phyloP scores from a whole-genome alignment of 2,329 filamentous ascomycete species.

The Salinomyces thailandicus region DNA sequence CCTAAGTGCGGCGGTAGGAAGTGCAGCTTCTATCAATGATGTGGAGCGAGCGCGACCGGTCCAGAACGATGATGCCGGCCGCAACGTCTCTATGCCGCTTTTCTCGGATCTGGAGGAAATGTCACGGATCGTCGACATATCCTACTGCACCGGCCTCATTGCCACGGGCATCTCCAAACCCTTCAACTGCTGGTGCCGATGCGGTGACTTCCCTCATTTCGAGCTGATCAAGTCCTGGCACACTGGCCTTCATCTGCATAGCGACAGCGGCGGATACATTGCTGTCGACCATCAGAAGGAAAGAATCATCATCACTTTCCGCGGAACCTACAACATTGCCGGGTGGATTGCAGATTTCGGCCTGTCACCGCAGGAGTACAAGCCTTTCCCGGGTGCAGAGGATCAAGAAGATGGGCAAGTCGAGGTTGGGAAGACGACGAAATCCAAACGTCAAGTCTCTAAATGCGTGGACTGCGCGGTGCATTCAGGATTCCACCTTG shows the following conservation, averaged over 20 bases:
- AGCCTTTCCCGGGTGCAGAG: conserved; percentile 61
- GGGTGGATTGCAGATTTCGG: conserved; percentile 87
- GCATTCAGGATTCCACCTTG: conserved; percentile 80
- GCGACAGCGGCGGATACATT: conserved; percentile 89
- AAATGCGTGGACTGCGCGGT: conserved; percentile 81
- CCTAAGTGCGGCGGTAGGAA: too few relatives aligned
- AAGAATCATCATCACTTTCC: conserved; percentile 75
- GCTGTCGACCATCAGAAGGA: conserved; percentile 64
- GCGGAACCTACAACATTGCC: conserved; percentile 86
- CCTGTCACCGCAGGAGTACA: conserved; percentile 79
- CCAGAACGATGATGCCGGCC: too few relatives aligned
- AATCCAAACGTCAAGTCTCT: conserved; percentile 26
- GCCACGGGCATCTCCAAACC: conserved; percentile 70
- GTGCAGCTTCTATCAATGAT: too few relatives aligned
- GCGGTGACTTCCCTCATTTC: conserved; percentile 69
- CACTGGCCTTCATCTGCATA: conserved; percentile 69
- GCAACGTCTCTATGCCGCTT: conserved; percentile 48
- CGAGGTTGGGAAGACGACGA: neutral
- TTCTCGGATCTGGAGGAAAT: conserved; percentile 82
- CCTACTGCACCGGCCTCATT: conserved; percentile 71
- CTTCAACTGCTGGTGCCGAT: conserved; percentile 76
- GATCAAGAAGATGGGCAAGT: neutral
- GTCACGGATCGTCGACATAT: conserved; percentile 83
- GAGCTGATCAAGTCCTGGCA: conserved; percentile 79
- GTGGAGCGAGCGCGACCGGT: too few relatives aligned